Conservation (phyloP, 2,329 filamentous ascomycete species). For the Scedosporium aurantiacum region DNA sequence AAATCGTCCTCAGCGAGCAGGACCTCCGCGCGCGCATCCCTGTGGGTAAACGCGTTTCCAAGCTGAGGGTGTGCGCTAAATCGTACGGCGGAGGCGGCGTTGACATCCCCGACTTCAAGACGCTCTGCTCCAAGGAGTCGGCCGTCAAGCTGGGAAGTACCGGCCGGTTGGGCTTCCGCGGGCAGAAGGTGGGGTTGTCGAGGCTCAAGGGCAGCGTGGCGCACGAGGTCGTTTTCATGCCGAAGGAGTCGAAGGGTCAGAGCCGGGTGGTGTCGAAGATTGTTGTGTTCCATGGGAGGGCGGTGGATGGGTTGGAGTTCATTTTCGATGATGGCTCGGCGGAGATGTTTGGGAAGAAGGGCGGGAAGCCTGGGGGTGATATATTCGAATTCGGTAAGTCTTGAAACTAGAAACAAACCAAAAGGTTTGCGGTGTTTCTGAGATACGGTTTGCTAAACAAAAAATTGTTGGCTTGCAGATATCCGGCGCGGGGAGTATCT, state of each 20-base stretch:
- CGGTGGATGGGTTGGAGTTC: constrained; percentile 82
- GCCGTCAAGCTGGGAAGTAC: constrained; percentile 58
- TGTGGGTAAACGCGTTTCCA: constrained; percentile 59
- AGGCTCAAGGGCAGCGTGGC: constrained; percentile 58
- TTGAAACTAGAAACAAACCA: background rate
- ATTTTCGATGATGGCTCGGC: constrained; percentile 77
- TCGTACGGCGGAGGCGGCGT: constrained; percentile 65
- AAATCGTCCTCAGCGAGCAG: constrained; percentile 63
- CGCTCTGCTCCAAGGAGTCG: constrained; percentile 60
- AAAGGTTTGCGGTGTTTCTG: background rate
- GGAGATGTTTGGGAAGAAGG: constrained; percentile 77
- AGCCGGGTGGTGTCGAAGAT: constrained; percentile 67
- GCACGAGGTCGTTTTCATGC: constrained; percentile 62
- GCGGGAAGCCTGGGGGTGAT: constrained; percentile 58
- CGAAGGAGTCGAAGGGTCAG: constrained; percentile 16
- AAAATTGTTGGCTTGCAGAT: constrained; percentile 43
- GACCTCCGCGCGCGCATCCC: constrained; percentile 63
- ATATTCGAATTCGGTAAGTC: constrained; percentile 65
- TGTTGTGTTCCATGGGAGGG: constrained; percentile 64
- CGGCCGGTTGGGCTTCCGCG: constrained; percentile 57
- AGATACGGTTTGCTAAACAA: background rate
- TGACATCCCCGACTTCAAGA: constrained; percentile 65
- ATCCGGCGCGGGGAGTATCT: constrained; percentile 76
- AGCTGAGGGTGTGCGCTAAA: constrained; percentile 61
- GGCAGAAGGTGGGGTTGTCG: constrained; percentile 59